phyloP scores from a whole-genome alignment of 1,139 yeast species.

The Lodderomyces theae region DNA sequence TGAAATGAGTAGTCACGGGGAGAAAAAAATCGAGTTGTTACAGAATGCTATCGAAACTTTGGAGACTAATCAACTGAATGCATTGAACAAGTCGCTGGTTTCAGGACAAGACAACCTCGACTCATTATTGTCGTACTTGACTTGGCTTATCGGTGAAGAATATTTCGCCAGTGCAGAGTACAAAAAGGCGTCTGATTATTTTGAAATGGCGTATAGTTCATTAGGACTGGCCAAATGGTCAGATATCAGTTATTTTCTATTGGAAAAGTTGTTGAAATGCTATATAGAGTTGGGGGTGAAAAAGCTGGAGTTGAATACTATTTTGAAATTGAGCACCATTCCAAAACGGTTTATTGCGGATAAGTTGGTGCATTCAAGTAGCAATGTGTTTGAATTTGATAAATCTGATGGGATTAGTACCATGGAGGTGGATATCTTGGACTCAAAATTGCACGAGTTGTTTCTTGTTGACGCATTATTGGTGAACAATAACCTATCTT shows the following conservation, averaged over 20 bases:
- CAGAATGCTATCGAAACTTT: constrained; percentile 32
- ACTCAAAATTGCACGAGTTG: constrained; percentile 12
- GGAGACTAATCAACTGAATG: constrained; percentile 10
- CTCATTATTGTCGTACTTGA: constrained; percentile 26
- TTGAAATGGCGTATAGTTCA: constrained; percentile 12
- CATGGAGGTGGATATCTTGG: constrained; percentile 11
- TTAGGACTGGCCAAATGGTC: constrained; percentile 11
- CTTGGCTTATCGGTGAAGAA: constrained; percentile 51
- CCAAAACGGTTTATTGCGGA: constrained; percentile 1
- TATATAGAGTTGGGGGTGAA: constrained; percentile 8
- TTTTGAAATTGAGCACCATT: constrained; percentile 13
- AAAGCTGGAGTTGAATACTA: constrained; percentile 10
- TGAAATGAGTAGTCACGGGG: constrained; percentile 7
- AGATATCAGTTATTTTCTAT: constrained; percentile 11
- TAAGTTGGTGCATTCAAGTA: not conserved
- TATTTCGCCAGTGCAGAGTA: constrained; percentile 17
- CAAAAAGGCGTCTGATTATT: constrained; percentile 12
- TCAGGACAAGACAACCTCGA: constrained; percentile 11
- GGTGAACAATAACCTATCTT: constrained; percentile 7
- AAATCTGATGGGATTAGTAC: not conserved
- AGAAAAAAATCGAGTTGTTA: constrained; percentile 24
- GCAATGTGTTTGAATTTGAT: constrained; percentile 2
- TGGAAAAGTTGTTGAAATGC: constrained; percentile 14
- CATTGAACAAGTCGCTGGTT: constrained; percentile 8
- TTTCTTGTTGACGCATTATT: constrained; percentile 18